A percentile compares a stretch with the other conserved stretches of the same genome.
phyloP scores from a whole-genome alignment of 2,329 filamentous ascomycete genomes.

The Aspergillus sp. region DNA sequence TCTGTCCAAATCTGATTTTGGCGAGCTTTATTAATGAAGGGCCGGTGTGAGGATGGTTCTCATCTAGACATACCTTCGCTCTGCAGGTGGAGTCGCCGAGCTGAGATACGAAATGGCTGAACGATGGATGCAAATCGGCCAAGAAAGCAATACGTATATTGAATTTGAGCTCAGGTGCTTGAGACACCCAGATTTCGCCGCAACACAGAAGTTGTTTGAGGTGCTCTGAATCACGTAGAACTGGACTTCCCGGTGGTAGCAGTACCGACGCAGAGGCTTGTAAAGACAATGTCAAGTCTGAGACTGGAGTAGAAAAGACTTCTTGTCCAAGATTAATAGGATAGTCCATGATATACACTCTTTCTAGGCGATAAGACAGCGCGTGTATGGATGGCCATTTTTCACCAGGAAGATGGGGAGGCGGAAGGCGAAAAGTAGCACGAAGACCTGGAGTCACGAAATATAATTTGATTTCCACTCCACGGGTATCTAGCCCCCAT shows the following conservation, averaged over 20 bases:
- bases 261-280: conserved; percentile 20
- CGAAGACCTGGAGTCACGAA: not conserved
- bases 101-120: conserved; percentile 13
- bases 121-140: not conserved
- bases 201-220: conserved; percentile 11
- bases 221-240: not conserved
- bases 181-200: conserved; percentile 28
- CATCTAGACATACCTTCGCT: conserved; percentile 22
- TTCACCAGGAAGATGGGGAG: not conserved
- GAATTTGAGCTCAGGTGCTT: conserved; percentile 28
- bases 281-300: conserved; percentile 21
- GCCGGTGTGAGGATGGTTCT: not conserved
- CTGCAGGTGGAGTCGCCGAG: conserved; percentile 24
- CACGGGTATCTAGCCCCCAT: too few relatives aligned
- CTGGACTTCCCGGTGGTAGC: not conserved
- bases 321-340: conserved; percentile 23
- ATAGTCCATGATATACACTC: conserved; percentile 20
- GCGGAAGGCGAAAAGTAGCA: not conserved
- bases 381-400: not conserved
- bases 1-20: conserved; percentile 32
- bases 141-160: conserved; percentile 23
- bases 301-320: conserved; percentile 10
- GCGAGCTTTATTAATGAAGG: not conserved
- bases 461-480: not conserved
- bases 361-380: not conserved